These are phyloP conservation scores for Rhizophlyctis rosea DNA, from an alignment of 192 early-diverging fungal species.

Conservation along the genomic window DNA sequence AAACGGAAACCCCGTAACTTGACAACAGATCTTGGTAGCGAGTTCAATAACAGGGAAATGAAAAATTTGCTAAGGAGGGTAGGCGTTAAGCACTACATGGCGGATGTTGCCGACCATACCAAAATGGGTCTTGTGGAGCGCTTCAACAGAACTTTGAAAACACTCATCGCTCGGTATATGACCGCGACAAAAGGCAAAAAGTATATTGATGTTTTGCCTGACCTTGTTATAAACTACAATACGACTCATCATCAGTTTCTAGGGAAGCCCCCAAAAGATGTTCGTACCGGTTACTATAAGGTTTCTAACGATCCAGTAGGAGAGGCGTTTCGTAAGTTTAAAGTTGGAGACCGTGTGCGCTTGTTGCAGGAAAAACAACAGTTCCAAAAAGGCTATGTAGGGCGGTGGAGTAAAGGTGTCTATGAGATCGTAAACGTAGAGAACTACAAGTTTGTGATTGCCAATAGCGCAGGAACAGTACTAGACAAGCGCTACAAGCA, in stretches of 20 bases:
- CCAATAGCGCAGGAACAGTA: not conserved
- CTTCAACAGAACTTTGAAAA: constrained; percentile 17
- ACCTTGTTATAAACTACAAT: constrained; percentile 11
- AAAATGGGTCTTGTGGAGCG: constrained; percentile 5
- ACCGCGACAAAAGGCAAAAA: not conserved
- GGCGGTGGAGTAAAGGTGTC: not conserved
- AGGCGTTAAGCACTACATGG: not conserved
- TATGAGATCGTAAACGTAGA: not conserved
- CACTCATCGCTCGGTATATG: not conserved
- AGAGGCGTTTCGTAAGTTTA: not conserved
- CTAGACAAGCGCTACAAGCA: not conserved
- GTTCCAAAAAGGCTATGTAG: constrained; percentile 7
- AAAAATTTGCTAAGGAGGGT: not conserved
- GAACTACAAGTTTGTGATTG: not conserved
- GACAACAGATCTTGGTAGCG: constrained; percentile 1
- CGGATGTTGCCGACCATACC: constrained; percentile 1
- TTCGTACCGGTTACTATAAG: not conserved
- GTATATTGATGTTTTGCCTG: constrained; percentile 4
- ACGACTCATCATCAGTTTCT: not conserved
- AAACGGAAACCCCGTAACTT: constrained; percentile 16
- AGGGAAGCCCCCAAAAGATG: not conserved
- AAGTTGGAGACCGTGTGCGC: constrained; percentile 11
- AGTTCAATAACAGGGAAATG: constrained; percentile 6
- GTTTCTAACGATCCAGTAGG: not conserved
- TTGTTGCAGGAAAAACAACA: not conserved